phyloP scores from a whole-genome alignment of 2,329 filamentous ascomycete species.

The Microdochium paspali region DNA sequence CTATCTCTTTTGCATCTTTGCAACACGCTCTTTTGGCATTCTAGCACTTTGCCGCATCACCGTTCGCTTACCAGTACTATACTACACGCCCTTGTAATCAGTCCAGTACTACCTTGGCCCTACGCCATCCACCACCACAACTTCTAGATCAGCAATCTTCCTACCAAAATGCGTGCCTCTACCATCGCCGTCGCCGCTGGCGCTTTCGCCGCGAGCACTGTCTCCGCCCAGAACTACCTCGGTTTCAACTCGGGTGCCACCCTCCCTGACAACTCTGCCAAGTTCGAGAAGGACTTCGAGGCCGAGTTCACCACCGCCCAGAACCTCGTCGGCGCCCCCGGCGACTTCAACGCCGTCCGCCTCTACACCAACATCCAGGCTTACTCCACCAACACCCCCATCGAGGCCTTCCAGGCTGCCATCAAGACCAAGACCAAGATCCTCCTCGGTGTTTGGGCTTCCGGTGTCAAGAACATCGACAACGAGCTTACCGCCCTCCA shows the following conservation, averaged over 20 bases:
- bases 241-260: conserved; percentile 44
- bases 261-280: conserved; percentile 35
- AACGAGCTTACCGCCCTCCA: conserved; percentile 52
- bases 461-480: conserved; percentile 42
- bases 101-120: background rate
- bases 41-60: background rate
- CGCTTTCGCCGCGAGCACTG: conserved; percentile 17
- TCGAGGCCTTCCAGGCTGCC: conserved; percentile 71
- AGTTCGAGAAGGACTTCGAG: conserved; percentile 40
- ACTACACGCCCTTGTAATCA: background rate
- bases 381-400: conserved; percentile 61
- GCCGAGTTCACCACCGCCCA: conserved; percentile 29
- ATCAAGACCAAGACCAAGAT: conserved; percentile 49
- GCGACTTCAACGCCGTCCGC: conserved; percentile 48
- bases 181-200: conserved; percentile 28
- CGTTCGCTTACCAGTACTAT: background rate
- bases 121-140: background rate
- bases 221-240: conserved; percentile 32
- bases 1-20: background rate
- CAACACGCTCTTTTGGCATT: background rate
- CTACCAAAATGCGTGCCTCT: conserved; percentile 29
- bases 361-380: conserved; percentile 61
- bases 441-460: conserved; percentile 57
- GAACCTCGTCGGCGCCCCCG: conserved; percentile 33
- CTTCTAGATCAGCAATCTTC: background rate